Conservation (phyloP, 768 basidiomycete species). For the Cubamyces lactineus region DNA sequence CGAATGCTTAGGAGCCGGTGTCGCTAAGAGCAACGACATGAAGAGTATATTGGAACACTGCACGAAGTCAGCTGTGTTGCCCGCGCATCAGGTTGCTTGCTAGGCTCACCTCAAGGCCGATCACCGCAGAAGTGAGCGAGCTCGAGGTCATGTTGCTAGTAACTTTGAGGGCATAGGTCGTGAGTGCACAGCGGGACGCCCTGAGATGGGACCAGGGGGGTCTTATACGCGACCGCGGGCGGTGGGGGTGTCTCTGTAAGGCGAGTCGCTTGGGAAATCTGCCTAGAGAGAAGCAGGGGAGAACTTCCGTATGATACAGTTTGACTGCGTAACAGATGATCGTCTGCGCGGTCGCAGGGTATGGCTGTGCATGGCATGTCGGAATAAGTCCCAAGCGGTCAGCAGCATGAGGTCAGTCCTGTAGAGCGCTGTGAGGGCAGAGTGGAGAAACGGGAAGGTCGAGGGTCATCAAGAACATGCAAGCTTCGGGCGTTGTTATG, state of each 20-base stretch:
- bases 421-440: neutral
- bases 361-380: neutral
- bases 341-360: neutral
- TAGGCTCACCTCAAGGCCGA: constrained; percentile 27
- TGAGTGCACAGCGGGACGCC: too few relatives aligned
- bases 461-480: neutral
- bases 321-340: constrained; percentile 10
- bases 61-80: neutral
- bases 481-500: too few relatives aligned
- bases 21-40: constrained; percentile 21
- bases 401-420: neutral
- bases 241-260: neutral
- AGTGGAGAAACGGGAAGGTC: neutral
- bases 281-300: constrained; percentile 11
- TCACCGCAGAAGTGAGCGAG: constrained; percentile 19
- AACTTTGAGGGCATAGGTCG: neutral
- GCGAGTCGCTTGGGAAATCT: constrained; percentile 18
- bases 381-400: neutral
- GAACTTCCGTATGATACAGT: constrained; percentile 13
- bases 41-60: constrained; percentile 22
- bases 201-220: neutral
- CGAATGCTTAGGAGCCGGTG: constrained; percentile 29
- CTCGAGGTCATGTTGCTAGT: constrained; percentile 4
- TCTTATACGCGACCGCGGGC: neutral
- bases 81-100: too few relatives aligned